These are phyloP conservation scores for Triticum turgidum DNA, from an alignment of 176 grass and related monocot genomes.

Conservation along the genomic window DNA sequence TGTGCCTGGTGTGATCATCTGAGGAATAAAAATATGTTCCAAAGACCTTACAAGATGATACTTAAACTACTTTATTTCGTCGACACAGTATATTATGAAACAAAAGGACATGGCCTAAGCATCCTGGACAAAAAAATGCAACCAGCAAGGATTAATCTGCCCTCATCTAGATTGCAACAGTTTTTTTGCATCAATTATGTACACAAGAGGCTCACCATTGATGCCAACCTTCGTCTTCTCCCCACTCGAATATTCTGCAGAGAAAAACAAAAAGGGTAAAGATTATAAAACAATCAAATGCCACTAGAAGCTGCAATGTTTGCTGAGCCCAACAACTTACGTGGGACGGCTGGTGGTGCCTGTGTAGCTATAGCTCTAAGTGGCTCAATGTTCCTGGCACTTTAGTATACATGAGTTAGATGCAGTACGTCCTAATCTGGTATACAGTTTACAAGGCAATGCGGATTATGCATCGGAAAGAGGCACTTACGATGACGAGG, in stretches of 20 bases:
- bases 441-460: neutral
- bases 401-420: constrained; percentile 23
- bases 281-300: neutral
- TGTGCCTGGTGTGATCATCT: neutral
- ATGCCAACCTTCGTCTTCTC: constrained; percentile 88
- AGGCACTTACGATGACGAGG: constrained; percentile 37
- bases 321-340: constrained; percentile 43
- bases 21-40: neutral
- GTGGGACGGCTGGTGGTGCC: constrained; percentile 61
- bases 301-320: neutral
- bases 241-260: constrained; percentile 71
- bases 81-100: neutral
- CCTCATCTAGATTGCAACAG: neutral
- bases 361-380: constrained; percentile 73
- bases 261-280: constrained; percentile 12
- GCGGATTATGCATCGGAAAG: neutral
- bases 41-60: neutral
- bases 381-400: constrained; percentile 57
- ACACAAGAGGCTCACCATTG: constrained; percentile 64
- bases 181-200: neutral
- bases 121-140: neutral
- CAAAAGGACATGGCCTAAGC: neutral
- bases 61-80: neutral
- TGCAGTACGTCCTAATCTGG: neutral
- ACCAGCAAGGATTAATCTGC: neutral